Percentiles rank a stretch among this genome's conserved stretches.
Evolutionary conservation across 2,329 filamentous ascomycete genomes (phyloP).

Genomic region (Sclerotinia spermophila): DNA sequence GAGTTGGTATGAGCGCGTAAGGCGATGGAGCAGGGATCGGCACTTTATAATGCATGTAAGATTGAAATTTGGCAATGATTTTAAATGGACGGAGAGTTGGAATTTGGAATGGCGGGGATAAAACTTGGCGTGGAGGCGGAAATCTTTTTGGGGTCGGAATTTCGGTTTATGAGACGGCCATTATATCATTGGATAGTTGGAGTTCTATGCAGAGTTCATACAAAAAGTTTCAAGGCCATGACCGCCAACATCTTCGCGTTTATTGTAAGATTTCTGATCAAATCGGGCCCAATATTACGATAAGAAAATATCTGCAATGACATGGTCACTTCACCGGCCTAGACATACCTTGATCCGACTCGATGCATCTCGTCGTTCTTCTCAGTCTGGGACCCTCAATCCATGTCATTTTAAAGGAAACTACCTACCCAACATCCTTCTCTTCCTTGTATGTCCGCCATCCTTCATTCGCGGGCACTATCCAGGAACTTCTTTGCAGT

Average conservation of each 20-base stretch:
- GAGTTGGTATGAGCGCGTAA: constrained; percentile 9
- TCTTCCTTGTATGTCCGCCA: neutral
- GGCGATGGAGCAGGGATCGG: neutral
- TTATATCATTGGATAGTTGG: neutral
- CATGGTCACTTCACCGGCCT: neutral
- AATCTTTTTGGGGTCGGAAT: constrained; percentile 1
- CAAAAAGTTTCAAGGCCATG: neutral
- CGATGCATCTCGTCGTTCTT: neutral
- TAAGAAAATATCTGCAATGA: neutral
- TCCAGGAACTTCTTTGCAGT: neutral
- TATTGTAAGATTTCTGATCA: neutral
- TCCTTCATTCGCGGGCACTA: neutral
- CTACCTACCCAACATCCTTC: neutral
- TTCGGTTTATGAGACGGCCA: neutral
- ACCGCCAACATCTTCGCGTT: neutral
- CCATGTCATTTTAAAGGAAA: neutral
- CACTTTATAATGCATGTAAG: neutral
- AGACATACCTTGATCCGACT: neutral
- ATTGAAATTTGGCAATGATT: neutral
- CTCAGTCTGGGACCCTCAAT: neutral
- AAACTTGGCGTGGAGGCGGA: neutral
- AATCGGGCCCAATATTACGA: neutral
- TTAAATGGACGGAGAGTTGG: neutral
- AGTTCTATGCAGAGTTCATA: neutral
- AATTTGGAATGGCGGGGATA: neutral